Evolutionary conservation across 2,329 filamentous ascomycete genomes (phyloP), one percentile per base, ranked within the genome.

Genomic region (Aspergillus neoniger): DNA sequence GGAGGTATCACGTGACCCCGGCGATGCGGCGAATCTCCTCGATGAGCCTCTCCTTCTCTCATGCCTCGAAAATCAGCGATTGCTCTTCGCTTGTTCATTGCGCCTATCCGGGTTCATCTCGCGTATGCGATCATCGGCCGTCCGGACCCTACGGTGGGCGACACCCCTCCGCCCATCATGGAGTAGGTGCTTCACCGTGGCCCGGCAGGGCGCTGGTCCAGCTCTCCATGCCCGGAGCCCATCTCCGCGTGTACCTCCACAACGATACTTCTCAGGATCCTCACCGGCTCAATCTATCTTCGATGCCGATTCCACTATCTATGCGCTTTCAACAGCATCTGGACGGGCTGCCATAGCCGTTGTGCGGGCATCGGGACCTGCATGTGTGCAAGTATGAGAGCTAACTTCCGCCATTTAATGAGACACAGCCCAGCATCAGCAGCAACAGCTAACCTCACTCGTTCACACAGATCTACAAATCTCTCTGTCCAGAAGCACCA

Each of bases 271-370:
- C 55, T 72, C 69, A 10, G 65, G 57, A 3, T 66, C 67, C 4
- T 15, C 28, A 2, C 56, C 55, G 2, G 12, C n/a, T 23, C 47
- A 21, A 2, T 70, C 68, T 17, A 65, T 67, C 55, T 52, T 70
- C 32, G 69, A 73, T 56, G 64, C 63, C 1, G 72, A 77, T 12
- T 73, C 75, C 3, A 98, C 94, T 1, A 96, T 99, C 56, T 98
- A 96, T 75, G 95, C 95, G 0, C 80, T 98, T 0, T 97, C 94
- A 0, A 96, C 93, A 0, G 92, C 91, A 0, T 82, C 89, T 10
- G 95, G 94, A 1, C 88, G 88, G 72, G 92, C 92, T 47, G 95
- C 92, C 1, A 96, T 99, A 73, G 94, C 94, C 1, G 88, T 98
- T 38, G 87, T 98, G 55, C 87, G 95, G 14, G 83, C 96, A 25